These are phyloP conservation scores for Jackrogersella minutella DNA, from an alignment of 495 filamentous ascomycete genomes.

Conservation along the genomic window DNA sequence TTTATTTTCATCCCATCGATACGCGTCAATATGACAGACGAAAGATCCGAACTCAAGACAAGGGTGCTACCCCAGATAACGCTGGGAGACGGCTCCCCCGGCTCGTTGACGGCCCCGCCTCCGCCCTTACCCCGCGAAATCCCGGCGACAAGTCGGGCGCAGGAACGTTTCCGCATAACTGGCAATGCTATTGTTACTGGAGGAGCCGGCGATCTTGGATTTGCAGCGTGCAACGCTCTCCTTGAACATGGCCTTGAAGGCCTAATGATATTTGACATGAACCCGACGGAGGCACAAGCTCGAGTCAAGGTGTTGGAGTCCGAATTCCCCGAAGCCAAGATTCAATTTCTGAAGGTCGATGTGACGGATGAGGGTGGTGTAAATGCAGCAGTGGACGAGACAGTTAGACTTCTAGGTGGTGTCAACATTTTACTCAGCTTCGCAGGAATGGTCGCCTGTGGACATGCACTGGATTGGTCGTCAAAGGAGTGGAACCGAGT, in stretches of 20 bases:
- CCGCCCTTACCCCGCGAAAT: constrained; percentile 54
- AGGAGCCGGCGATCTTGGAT: constrained; percentile 72
- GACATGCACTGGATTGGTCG: constrained; percentile 63
- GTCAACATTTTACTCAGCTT: constrained; percentile 70
- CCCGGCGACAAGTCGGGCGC: constrained; percentile 57
- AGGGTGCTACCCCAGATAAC: constrained; percentile 65
- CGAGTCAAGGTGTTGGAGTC: constrained; percentile 53
- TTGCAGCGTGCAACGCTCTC: constrained; percentile 65
- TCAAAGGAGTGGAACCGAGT: constrained; percentile 64
- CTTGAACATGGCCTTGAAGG: constrained; percentile 74
- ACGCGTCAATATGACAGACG: constrained; percentile 33
- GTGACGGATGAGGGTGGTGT: constrained; percentile 66
- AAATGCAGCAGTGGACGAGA: constrained; percentile 52
- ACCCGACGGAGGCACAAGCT: constrained; percentile 51
- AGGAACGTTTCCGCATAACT: constrained; percentile 65
- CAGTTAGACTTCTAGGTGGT: constrained; percentile 54
- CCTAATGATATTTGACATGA: constrained; percentile 69
- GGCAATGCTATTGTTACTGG: constrained; percentile 77
- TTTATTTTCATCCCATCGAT: not conserved
- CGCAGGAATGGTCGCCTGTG: constrained; percentile 71
- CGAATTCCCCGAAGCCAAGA: constrained; percentile 62
- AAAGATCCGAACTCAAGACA: constrained; percentile 45
- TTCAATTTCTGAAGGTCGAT: constrained; percentile 61
- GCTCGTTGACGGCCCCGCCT: constrained; percentile 56
- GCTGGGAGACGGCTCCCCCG: constrained; percentile 55